A percentile compares a stretch with the other conserved stretches of the same genome.
Conservation (phyloP, 441 rosid genomes). For the Melianthus villosus region DNA sequence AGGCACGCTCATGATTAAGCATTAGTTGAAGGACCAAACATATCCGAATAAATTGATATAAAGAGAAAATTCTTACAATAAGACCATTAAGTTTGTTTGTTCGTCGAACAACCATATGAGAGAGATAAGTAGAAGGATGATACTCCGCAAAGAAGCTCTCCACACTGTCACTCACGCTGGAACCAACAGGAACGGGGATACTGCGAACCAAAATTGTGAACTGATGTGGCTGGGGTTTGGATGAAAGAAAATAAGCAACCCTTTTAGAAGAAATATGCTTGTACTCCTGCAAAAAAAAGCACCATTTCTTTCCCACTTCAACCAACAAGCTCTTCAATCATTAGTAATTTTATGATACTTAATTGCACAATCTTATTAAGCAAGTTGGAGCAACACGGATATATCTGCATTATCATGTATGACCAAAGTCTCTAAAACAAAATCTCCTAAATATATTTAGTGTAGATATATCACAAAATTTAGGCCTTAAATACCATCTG, state of each 20-base stretch:
- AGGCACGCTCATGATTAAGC: too few relatives aligned
- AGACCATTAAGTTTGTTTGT: constrained; percentile 53
- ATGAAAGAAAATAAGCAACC: constrained; percentile 53
- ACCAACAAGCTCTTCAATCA: constrained; percentile 2
- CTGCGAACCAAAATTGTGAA: constrained; percentile 73
- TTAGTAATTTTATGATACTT: too few relatives aligned
- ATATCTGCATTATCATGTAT: constrained; percentile 1
- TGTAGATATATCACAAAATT: too few relatives aligned
- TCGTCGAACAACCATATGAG: constrained; percentile 57
- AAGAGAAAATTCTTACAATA: constrained; percentile 33
- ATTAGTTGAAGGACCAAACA: too few relatives aligned
- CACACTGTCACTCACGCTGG: constrained; percentile 60
- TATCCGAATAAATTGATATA: neutral
- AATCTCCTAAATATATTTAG: too few relatives aligned
- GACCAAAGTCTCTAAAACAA: neutral
- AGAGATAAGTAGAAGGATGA: constrained; percentile 58
- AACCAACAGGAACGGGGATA: constrained; percentile 57
- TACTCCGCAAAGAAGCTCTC: constrained; percentile 60
- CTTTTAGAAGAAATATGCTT: constrained; percentile 58
- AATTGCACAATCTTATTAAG: too few relatives aligned
- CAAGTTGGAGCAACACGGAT: too few relatives aligned
- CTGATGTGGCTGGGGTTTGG: constrained; percentile 84
- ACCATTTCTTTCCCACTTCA: constrained; percentile 6
- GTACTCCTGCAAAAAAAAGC: constrained; percentile 50
- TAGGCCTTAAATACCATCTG: too few relatives aligned